Conservation (phyloP, 441 rosid genomes). For the Populus hybrid region DNA sequence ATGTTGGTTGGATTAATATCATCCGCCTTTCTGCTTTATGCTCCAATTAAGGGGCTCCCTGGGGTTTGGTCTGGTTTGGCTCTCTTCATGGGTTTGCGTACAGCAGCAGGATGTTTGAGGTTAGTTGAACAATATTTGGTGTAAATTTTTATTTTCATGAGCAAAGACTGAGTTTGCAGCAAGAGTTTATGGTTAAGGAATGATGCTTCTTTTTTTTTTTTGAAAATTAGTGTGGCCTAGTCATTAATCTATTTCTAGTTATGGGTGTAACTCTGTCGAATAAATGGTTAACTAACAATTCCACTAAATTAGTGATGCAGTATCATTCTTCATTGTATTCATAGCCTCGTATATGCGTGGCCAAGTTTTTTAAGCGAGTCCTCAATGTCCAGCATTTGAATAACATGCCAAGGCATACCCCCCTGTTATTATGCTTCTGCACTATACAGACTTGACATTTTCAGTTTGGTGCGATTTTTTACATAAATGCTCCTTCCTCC, state of each 20-base stretch:
- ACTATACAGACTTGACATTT: background rate
- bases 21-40: constrained; percentile 60
- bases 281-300: background rate
- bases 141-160: background rate
- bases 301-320: background rate
- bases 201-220: no score
- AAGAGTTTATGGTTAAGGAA: background rate
- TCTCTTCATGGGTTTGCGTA: constrained; percentile 78
- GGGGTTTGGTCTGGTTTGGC: constrained; percentile 91
- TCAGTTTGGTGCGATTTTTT: background rate
- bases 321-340: no score
- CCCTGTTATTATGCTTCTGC: background rate
- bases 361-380: no score
- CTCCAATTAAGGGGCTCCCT: constrained; percentile 49
- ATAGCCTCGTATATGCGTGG: no score
- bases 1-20: constrained; percentile 74
- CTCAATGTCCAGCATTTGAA: no score
- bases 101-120: constrained; percentile 74
- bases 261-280: background rate
- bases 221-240: background rate
- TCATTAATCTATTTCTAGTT: background rate
- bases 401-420: no score
- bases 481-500: background rate
- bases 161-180: background rate
- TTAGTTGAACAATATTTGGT: constrained; percentile 20